Evolutionary conservation across 306 rosid genomes (phyloP), one percentile per base, ranked within the genome.

Genomic region (Pterocarpus santalinus): DNA sequence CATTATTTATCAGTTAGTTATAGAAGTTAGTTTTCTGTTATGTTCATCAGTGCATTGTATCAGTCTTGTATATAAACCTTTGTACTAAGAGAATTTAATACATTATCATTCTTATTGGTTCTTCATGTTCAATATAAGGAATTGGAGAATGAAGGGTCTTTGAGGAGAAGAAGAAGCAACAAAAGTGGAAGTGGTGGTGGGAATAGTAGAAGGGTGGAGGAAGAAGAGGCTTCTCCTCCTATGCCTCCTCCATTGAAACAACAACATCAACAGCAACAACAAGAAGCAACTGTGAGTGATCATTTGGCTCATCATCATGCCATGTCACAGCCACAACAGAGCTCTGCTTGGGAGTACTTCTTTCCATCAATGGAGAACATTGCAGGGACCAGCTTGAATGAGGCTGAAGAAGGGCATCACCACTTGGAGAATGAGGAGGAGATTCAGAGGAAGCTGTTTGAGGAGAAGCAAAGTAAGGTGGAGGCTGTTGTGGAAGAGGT

Each of bases 321-420:
- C 33, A 56, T 83, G 60, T 49, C 88, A 4, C 85, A 84, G 55
- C 86, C 70, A 12, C 84, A 75, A 7, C 87, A 75, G 47, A 89
- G 80, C 22, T 3, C 88, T 12, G 76, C 90, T 10, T 92, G 84
- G 80, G 99, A 90, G 15, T 95, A 35, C 69, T 81, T 90, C 63
- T 95, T 95, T 83, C 81, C 90, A 4, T 1, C 82, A 38, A 44
- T 82, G 66, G 94, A 94, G 33, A 85, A 80, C 81, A 80, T 90
- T 80, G 88, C 90, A 2, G 86, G 89, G 3, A 34, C 94, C 39
- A 87, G 79, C 33, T 82, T 93, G 84, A 75, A 85, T 12, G 92
- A 63, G 7, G 72, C 76, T 6, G 92, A 80, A 43, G 89, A 83
- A 57, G 79, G 61, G 17, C 61, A 55, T n/a, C 61, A 55, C 32